phyloP scores from a whole-genome alignment of 208 protist species.

The Trypanosomatidae sp. region DNA sequence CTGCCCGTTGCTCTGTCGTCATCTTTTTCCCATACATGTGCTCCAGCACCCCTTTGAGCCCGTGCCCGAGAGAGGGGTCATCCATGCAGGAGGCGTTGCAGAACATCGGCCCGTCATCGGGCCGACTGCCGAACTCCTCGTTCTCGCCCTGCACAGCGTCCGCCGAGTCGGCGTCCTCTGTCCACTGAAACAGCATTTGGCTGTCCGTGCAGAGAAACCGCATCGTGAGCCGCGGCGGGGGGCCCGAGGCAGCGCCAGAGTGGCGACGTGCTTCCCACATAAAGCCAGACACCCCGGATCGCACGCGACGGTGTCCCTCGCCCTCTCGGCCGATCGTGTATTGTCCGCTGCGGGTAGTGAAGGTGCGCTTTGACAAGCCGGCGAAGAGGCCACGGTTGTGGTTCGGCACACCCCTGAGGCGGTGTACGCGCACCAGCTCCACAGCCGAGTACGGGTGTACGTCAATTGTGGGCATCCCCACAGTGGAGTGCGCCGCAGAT shows the following conservation, averaged over 20 bases:
- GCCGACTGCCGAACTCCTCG: not conserved
- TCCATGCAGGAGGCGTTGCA: not conserved
- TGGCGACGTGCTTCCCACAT: conserved; percentile 11
- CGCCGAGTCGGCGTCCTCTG: not conserved
- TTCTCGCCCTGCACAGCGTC: not conserved
- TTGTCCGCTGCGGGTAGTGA: conserved; percentile 47
- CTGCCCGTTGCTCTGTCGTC: conserved; percentile 25
- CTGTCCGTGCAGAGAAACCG: conserved; percentile 1
- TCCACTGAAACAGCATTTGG: conserved; percentile 8
- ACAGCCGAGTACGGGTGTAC: conserved; percentile 21
- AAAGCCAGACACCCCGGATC: conserved; percentile 39
- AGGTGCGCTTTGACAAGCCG: conserved; percentile 20
- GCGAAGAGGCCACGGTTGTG: conserved; percentile 73
- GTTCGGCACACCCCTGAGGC: conserved; percentile 45
- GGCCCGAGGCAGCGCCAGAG: not conserved
- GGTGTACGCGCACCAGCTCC: conserved; percentile 48
- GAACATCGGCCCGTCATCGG: not conserved
- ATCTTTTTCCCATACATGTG: conserved; percentile 42
- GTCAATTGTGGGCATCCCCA: conserved; percentile 1
- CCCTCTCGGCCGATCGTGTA: conserved; percentile 29
- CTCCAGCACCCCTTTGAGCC: conserved; percentile 28
- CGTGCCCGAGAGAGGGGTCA: not conserved
- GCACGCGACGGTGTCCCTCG: conserved; percentile 27
- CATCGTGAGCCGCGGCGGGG: conserved; percentile 8
- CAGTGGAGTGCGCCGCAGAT: not conserved